Conservation (phyloP, 495 filamentous ascomycete genomes). For the Cudoniella acicularis region DNA sequence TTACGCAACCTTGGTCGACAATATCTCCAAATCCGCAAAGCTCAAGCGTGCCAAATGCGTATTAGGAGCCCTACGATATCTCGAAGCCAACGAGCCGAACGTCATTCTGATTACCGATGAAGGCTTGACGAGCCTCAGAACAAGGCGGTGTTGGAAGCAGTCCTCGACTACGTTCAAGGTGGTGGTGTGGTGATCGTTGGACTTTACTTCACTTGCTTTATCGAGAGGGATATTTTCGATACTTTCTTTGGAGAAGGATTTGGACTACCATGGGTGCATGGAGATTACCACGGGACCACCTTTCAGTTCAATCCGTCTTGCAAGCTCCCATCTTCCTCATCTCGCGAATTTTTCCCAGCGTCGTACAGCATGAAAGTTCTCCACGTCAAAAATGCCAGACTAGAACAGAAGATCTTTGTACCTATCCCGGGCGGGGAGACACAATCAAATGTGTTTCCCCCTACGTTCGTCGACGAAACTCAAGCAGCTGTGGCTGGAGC, state of each 20-base stretch:
- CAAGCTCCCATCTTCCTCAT: constrained; percentile 9
- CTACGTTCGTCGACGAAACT: constrained; percentile 25
- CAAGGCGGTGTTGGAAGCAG: constrained; percentile 1
- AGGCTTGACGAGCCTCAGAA: constrained; percentile 7
- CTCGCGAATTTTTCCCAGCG: constrained; percentile 24
- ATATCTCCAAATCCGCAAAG: neutral
- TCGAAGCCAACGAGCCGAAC: constrained; percentile 10
- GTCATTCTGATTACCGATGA: constrained; percentile 14
- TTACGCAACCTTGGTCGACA: constrained; percentile 9
- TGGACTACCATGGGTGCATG: constrained; percentile 38
- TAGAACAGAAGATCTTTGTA: constrained; percentile 31
- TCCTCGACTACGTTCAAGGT: constrained; percentile 3
- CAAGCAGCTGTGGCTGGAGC: constrained; percentile 34
- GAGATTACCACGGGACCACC: constrained; percentile 31
- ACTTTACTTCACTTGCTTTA: constrained; percentile 11
- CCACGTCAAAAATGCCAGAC: constrained; percentile 32
- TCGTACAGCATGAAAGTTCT: constrained; percentile 45
- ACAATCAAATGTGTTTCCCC: constrained; percentile 28
- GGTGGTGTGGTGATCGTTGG: constrained; percentile 17
- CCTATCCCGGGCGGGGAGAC: constrained; percentile 21
- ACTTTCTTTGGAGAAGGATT: constrained; percentile 14
- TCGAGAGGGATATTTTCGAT: neutral
- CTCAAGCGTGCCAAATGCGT: constrained; percentile 10
- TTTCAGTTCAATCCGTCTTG: constrained; percentile 18
- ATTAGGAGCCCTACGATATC: constrained; percentile 4